Evolutionary conservation across 148 eudicot genomes (phyloP).

Genomic region (Rhododendron griersonianum): DNA sequence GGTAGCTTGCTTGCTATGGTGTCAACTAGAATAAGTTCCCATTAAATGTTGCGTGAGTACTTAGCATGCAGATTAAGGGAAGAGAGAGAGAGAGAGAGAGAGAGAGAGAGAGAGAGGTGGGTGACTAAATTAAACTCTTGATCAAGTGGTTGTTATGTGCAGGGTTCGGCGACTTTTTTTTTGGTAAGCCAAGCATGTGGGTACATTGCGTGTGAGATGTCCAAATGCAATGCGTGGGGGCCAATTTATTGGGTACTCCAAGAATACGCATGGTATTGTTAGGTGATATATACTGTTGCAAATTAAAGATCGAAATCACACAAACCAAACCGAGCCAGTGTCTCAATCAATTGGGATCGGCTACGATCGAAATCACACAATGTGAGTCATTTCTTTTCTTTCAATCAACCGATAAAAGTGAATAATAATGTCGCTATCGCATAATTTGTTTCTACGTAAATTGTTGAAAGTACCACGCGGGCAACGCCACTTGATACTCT

Average conservation of each 20-base stretch:
- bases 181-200: conserved; percentile 18
- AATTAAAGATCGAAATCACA: no score
- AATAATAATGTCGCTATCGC: no score
- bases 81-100: conserved; percentile 2
- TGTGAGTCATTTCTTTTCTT: no score
- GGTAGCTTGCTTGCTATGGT: background rate
- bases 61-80: background rate
- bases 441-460: background rate
- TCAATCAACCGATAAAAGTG: background rate
- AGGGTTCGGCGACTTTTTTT: conserved; percentile 20
- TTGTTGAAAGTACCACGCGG: no score
- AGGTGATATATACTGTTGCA: background rate
- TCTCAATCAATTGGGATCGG: no score
- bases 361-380: no score
- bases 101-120: background rate
- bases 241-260: no score
- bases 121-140: background rate
- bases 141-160: conserved; percentile 28
- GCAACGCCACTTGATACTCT: background rate
- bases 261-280: background rate
- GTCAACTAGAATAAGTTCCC: background rate
- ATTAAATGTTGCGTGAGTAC: conserved; percentile 7
- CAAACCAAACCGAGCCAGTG: no score
- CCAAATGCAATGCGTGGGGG: conserved; percentile 3
- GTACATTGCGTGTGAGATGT: conserved; percentile 22